Evolutionary conservation across 2,329 filamentous ascomycete species (phyloP).

Genomic region (Trichothecium roseum): DNA sequence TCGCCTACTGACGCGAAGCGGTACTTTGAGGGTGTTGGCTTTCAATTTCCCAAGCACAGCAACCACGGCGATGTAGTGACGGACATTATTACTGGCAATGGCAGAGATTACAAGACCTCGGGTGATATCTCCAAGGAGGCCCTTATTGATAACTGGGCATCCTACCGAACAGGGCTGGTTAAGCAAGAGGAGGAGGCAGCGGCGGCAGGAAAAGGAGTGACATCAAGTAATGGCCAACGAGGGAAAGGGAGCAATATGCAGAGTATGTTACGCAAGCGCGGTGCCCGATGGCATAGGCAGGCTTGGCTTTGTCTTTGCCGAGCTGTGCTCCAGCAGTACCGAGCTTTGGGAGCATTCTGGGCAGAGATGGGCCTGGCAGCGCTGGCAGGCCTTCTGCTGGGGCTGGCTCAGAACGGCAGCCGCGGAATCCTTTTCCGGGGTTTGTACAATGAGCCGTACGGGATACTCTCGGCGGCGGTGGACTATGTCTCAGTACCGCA

Average conservation of each 20-base stretch:
- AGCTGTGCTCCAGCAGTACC: conserved; percentile 46
- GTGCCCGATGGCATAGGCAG: conserved; percentile 37
- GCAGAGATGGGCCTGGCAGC: conserved; percentile 43
- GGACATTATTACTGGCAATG: conserved; percentile 52
- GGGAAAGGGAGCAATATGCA: too few relatives aligned
- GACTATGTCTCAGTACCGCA: conserved; percentile 40
- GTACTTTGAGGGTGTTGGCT: conserved; percentile 44
- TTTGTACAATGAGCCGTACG: conserved; percentile 38
- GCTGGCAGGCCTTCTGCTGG: conserved; percentile 42
- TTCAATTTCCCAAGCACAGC: conserved; percentile 33
- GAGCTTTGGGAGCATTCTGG: conserved; percentile 36
- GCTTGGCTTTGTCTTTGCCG: conserved; percentile 40
- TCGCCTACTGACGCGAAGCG: conserved; percentile 27
- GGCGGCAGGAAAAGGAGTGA: too few relatives aligned
- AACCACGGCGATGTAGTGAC: conserved; percentile 49
- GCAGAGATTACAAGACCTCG: conserved; percentile 33
- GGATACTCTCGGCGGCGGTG: conserved; percentile 37
- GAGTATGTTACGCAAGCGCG: conserved; percentile 21
- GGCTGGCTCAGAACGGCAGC: conserved; percentile 37
- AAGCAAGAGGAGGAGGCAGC: conserved; percentile 4
- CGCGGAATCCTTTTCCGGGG: conserved; percentile 44
- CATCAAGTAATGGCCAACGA: too few relatives aligned
- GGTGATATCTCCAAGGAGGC: conserved; percentile 36
- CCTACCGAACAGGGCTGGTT: conserved; percentile 12
- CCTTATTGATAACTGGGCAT: conserved; percentile 37